phyloP scores from a whole-genome alignment of 2,329 filamentous ascomycete species.

The Thielaviopsis euricoi region DNA sequence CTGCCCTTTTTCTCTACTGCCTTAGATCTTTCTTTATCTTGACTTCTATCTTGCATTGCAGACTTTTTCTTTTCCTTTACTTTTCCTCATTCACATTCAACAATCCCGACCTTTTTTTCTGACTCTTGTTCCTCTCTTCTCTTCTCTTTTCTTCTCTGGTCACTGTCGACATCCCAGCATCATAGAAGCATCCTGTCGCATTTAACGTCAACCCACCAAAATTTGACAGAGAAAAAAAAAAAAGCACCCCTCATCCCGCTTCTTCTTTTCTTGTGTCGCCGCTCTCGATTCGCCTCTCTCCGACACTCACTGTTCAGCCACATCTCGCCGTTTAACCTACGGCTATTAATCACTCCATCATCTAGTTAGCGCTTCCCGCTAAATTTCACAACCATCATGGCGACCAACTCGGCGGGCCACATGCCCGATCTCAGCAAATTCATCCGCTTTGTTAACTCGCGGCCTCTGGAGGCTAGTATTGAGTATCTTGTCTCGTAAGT shows the following conservation, averaged over 20 bases:
- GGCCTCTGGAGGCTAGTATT: conserved; percentile 63
- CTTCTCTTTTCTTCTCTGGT: neutral
- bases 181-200: neutral
- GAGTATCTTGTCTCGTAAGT: conserved; percentile 69
- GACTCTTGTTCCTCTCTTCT: neutral
- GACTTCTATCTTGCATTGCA: too few relatives aligned
- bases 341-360: neutral
- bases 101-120: neutral
- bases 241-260: neutral
- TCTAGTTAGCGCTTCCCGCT: neutral
- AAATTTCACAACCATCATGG: neutral
- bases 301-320: neutral
- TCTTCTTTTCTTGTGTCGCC: too few relatives aligned
- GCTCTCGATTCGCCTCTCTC: neutral
- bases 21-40: too few relatives aligned
- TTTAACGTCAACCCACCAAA: neutral
- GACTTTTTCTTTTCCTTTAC: too few relatives aligned
- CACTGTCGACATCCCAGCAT: neutral
- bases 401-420: conserved; percentile 13
- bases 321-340: too few relatives aligned
- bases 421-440: conserved; percentile 65
- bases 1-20: too few relatives aligned
- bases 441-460: conserved; percentile 60
- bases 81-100: neutral
- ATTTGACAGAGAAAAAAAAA: neutral